phyloP scores from a whole-genome alignment of 1,139 yeast species.

The Nadsonia starkeyi-henricii region DNA sequence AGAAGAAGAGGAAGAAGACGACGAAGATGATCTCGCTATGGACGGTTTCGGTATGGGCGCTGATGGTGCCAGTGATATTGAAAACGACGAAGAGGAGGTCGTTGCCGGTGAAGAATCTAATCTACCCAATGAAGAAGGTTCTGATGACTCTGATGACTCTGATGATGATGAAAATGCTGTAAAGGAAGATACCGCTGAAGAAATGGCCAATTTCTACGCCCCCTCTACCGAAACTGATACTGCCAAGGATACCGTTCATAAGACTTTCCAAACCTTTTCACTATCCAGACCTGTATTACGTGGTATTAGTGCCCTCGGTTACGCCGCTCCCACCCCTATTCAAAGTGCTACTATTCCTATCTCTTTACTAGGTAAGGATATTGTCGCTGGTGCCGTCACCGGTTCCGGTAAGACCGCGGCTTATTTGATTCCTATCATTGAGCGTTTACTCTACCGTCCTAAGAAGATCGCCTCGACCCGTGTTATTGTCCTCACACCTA shows the following conservation, averaged over 20 bases:
- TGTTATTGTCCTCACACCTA: constrained; percentile 82
- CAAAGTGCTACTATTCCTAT: constrained; percentile 90
- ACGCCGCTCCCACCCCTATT: constrained; percentile 79
- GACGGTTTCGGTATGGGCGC: constrained; percentile 69
- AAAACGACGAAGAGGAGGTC: constrained; percentile 30
- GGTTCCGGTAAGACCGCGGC: constrained; percentile 99
- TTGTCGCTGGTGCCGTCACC: constrained; percentile 98
- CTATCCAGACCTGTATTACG: constrained; percentile 82
- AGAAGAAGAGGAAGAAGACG: background rate
- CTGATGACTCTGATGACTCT: constrained; percentile 21
- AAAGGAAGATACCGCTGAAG: constrained; percentile 21
- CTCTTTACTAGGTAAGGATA: constrained; percentile 81
- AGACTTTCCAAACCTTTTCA: constrained; percentile 60
- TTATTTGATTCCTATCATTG: constrained; percentile 88
- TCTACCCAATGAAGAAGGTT: constrained; percentile 18
- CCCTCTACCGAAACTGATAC: constrained; percentile 23
- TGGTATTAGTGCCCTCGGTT: constrained; percentile 70
- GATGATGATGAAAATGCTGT: constrained; percentile 19
- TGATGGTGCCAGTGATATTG: constrained; percentile 4
- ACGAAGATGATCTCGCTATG: constrained; percentile 23
- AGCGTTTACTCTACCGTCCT: constrained; percentile 81
- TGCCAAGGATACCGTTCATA: constrained; percentile 32
- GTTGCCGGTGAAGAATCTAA: constrained; percentile 15
- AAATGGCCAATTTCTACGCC: constrained; percentile 20
- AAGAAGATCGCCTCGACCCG: constrained; percentile 74